Evolutionary conservation across 148 eudicot species (phyloP).

Genomic region (Rhododendron molle): DNA sequence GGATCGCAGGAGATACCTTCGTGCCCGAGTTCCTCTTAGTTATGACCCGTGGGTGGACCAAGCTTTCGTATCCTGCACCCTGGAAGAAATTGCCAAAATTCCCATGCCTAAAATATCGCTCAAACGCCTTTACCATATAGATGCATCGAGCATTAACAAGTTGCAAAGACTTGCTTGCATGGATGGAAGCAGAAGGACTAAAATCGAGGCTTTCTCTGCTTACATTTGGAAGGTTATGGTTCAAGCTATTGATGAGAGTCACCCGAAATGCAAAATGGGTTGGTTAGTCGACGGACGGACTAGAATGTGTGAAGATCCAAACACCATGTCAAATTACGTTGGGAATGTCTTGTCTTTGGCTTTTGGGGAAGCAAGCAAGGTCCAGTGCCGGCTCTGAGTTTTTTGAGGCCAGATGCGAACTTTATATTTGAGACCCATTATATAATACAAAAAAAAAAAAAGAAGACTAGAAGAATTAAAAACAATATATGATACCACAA

Average conservation of each 20-base stretch:
- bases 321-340: conserved; percentile 27
- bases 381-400: too few species aligned
- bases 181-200: conserved; percentile 24
- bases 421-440: too few species aligned
- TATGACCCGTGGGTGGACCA: too few species aligned
- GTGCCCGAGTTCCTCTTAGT: too few species aligned
- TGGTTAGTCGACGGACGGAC: conserved; percentile 32
- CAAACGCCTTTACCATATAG: conserved; percentile 29
- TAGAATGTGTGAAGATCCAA: conserved; percentile 13
- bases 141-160: conserved; percentile 20
- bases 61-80: conserved; percentile 29
- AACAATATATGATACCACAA: too few species aligned
- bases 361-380: conserved; percentile 20
- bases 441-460: too few species aligned
- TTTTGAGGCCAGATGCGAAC: too few species aligned
- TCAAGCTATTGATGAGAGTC: conserved; percentile 7
- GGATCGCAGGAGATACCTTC: too few species aligned
- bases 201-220: conserved; percentile 36
- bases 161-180: conserved; percentile 22
- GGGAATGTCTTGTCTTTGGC: conserved; percentile 32
- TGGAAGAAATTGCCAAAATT: conserved; percentile 24
- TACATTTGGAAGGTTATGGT: conserved; percentile 34
- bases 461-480: too few species aligned
- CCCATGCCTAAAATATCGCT: conserved; percentile 15
- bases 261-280: conserved; percentile 26